Base-by-base conservation (phyloP, 345 rosid genomes). In the Sisymbrium altissimum region DNA sequence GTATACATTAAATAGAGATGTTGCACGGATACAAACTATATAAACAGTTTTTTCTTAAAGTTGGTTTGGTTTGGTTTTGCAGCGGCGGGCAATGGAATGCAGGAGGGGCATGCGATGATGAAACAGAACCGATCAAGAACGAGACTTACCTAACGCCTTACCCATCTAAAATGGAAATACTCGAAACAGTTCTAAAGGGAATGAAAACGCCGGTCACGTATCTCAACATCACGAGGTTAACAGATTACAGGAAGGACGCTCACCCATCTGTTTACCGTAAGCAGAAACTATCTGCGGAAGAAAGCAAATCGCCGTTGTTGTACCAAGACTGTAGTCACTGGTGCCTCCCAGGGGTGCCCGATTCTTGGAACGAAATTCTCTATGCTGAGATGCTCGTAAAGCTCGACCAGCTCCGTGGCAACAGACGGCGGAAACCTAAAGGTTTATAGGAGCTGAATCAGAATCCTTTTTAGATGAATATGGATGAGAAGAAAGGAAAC, bases 21-120 rank as follows among this genome's bases (percentile, higher is more conserved):
- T 23, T 23, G 25, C 25, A 23, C 25, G 3, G 25, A 23, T 23
- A 23, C 10, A 5, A 48, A 11, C 14, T 14, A 14, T 41, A 6
- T 14, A 23, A 23, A 23, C 25, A 1, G 25, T 46, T 11, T 46
- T n/a, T 46, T 17, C 23, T 46, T 7, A 18, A 46, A 18, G 53
- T 48, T 13, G 12, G 43, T 52, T 50, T 5, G 44, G 62, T 33
- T 55, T 53, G 68, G 36, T 52, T n/a, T n/a, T 76, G 71, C 81
- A 95, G 99, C 1, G 99, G 99, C 0, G 99, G 99, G 48, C 99
- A 95, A 60, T 95, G 99, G 99, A 95, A 95, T 71, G 93, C 99
- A 0, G 97, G 99, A 1, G 99, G 99, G 11, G 92, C 88, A 2
- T 95, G 99, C 32, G 86, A 95, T 55, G 83, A 82, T 5, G 97